phyloP scores from a whole-genome alignment of 768 basidiomycete species.

The Tulasnella sp. region DNA sequence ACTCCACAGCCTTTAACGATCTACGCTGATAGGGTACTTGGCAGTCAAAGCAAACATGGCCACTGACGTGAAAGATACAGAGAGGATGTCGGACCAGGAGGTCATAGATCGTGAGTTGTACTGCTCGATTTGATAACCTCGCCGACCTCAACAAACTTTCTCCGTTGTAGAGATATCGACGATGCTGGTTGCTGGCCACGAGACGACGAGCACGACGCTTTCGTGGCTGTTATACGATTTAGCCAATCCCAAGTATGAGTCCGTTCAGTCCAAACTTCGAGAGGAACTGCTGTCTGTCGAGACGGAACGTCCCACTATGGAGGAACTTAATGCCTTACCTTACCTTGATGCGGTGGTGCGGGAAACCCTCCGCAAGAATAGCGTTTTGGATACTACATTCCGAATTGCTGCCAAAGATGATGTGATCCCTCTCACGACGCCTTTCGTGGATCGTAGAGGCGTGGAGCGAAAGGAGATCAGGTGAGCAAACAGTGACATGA shows the following conservation, averaged over 20 bases:
- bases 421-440: constrained; percentile 42
- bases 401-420: constrained; percentile 47
- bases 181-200: constrained; percentile 46
- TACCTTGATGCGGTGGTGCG: constrained; percentile 38
- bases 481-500: constrained; percentile 27
- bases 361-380: constrained; percentile 50
- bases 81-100: constrained; percentile 54
- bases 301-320: constrained; percentile 20
- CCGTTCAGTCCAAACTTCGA: constrained; percentile 49
- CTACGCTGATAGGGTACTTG: constrained; percentile 27
- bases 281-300: constrained; percentile 27
- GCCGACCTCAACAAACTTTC: too few species aligned
- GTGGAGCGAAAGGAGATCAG: constrained; percentile 35
- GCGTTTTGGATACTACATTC: constrained; percentile 41
- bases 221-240: constrained; percentile 13
- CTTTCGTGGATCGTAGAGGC: constrained; percentile 41
- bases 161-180: constrained; percentile 47
- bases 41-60: constrained; percentile 54
- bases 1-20: constrained; percentile 37
- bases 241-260: constrained; percentile 39
- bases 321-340: constrained; percentile 28
- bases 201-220: neutral
- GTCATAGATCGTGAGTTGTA: constrained; percentile 45
- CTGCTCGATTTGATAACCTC: neutral
- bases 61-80: constrained; percentile 46